These are phyloP conservation scores for Termitomyces sp. DNA, from an alignment of 768 basidiomycete genomes.

Conservation along the genomic window DNA sequence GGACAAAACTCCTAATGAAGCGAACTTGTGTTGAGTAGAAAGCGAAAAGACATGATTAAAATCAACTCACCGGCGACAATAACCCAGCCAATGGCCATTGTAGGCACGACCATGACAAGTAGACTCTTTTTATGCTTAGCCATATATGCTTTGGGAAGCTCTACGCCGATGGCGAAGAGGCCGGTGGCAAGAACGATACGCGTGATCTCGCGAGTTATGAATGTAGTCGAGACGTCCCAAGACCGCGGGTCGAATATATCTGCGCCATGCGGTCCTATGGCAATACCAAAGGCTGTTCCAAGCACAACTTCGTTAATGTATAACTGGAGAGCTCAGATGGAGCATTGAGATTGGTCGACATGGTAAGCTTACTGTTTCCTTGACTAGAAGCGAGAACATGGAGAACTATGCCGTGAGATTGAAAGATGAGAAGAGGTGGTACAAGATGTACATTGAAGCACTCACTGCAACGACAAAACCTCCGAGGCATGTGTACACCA, in stretches of 20 bases:
- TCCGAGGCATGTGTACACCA: constrained; percentile 61
- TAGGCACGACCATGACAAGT: constrained; percentile 66
- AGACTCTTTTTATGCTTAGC: constrained; percentile 69
- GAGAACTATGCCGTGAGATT: constrained; percentile 57
- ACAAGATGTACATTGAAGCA: not conserved
- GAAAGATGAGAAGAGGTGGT: not conserved
- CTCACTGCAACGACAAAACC: constrained; percentile 28
- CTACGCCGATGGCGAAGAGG: constrained; percentile 93
- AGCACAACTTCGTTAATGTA: constrained; percentile 94
- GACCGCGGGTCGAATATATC: constrained; percentile 70
- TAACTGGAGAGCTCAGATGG: constrained; percentile 32
- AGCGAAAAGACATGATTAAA: not conserved
- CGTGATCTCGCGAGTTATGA: constrained; percentile 56
- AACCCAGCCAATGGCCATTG: constrained; percentile 84
- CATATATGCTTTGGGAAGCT: constrained; percentile 85
- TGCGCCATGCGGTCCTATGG: constrained; percentile 69
- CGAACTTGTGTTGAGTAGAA: no score
- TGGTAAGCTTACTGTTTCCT: constrained; percentile 55
- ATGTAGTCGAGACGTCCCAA: constrained; percentile 42
- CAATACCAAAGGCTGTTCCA: constrained; percentile 64
- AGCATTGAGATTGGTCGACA: not conserved
- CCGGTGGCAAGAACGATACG: constrained; percentile 74
- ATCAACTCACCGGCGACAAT: constrained; percentile 52
- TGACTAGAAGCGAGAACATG: constrained; percentile 74
- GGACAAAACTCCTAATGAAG: constrained; percentile 51